Evolutionary conservation across 2,329 filamentous ascomycete genomes (phyloP), one percentile per base, ranked within the genome.

Genomic region (Aureobasidium sp.): DNA sequence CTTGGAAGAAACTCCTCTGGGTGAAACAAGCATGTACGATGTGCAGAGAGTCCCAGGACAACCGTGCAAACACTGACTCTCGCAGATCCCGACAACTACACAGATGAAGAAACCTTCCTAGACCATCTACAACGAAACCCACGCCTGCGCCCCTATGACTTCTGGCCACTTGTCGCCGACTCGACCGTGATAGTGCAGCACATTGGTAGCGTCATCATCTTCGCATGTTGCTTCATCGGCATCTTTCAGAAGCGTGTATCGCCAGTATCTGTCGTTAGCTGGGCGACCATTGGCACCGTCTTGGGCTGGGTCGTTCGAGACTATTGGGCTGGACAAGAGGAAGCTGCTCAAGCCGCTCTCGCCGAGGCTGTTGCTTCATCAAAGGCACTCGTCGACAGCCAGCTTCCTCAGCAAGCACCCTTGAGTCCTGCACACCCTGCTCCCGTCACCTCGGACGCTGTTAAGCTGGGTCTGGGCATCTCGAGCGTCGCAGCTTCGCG

Each of bases 111-210:
- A 56, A 97, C 93, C 1, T 98, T 98, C 63, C 84, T 98, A 60
- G 91, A 96, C 66, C 90, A 95, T 63, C 81, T 98, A 16, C 91
- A 98, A 69, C 83, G 90, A 42, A 98, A 98, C 68, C 91, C 91
- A 4, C 84, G 90, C 35, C 79, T 97, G 49, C 86, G 93, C 60
- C 91, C 91, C 0, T 98, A 98, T 69, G 90, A 97, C 65, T 98
- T 98, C 70, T 98, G 93, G 91, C 89, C 90, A 7, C 78, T 98
- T 29, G 90, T 97, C 47, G 88, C 89, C 54, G 91, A 97, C 68
- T 91, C 88, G 12, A 96, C 91, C 3, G 89, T 97, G 55, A 96
- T 98, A 60, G 87, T 97, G 16, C 93, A 98, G 69, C 93, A 98
- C 68, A 86, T 97, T 44, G 95, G 89, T 68, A 94, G 89, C 6